Conservation (phyloP, 106 monocot genomes). For the Apostasia shenzhenica region DNA sequence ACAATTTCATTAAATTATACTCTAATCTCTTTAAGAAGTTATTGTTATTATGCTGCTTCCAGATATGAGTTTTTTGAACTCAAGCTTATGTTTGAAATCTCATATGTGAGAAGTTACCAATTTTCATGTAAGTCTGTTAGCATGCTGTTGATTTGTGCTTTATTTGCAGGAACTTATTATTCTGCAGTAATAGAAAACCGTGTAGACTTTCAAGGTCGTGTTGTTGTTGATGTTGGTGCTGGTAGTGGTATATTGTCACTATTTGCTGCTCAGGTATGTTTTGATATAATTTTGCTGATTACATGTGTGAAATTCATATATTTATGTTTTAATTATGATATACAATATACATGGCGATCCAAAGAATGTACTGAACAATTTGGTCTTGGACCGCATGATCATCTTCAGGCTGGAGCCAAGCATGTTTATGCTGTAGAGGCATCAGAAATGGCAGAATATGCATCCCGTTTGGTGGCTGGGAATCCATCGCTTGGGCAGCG, state of each 20-base stretch:
- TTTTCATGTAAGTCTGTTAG: not conserved
- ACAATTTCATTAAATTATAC: not conserved
- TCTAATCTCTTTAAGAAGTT: not conserved
- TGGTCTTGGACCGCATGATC: not conserved
- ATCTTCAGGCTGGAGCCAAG: conserved; percentile 83
- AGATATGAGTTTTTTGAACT: not conserved
- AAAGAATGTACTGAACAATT: not conserved
- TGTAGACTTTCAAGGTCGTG: conserved; percentile 71
- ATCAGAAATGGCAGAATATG: conserved; percentile 99
- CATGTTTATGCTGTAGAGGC: conserved; percentile 99
- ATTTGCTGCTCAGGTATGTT: conserved; percentile 91
- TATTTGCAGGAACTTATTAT: conserved; percentile 79
- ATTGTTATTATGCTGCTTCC: not conserved
- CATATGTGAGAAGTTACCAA: not conserved
- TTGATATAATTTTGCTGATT: not conserved
- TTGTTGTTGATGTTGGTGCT: conserved; percentile 99
- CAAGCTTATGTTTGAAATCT: not conserved
- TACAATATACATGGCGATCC: not conserved
- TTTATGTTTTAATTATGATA: not conserved
- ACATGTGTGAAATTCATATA: not conserved
- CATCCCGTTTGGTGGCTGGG: conserved; percentile 64
- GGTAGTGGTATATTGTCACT: conserved; percentile 98
- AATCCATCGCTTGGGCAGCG: conserved; percentile 77
- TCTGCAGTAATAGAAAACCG: conserved; percentile 90
- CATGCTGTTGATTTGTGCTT: conserved; percentile 4